phyloP scores from a whole-genome alignment of 371 early-diverging fungal species.

The Mortierella sp. region DNA sequence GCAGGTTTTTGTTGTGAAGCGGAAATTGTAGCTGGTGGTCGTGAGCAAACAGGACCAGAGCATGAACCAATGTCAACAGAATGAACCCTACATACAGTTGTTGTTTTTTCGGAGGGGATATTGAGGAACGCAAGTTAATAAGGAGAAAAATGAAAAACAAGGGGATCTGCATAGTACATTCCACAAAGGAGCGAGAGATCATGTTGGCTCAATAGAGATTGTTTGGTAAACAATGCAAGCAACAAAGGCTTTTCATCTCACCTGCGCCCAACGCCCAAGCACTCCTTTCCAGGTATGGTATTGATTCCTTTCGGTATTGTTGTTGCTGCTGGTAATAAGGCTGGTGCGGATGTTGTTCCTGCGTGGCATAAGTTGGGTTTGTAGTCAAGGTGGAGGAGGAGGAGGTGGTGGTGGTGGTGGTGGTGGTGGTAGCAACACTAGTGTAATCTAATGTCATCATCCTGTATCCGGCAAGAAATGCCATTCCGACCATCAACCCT shows the following conservation, averaged over 20 bases:
- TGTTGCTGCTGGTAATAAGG: background rate
- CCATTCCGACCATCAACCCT: conserved; percentile 52
- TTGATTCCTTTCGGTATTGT: conserved; percentile 10
- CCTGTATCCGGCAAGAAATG: conserved; percentile 44
- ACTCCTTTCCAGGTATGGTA: conserved; percentile 24
- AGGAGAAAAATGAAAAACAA: background rate
- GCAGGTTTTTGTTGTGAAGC: conserved; percentile 41
- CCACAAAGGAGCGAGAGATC: background rate
- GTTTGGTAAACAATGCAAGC: background rate
- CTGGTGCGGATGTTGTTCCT: background rate
- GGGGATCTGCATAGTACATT: background rate
- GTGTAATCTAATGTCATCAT: conserved; percentile 52
- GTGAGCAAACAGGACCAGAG: conserved; percentile 42
- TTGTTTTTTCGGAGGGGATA: background rate
- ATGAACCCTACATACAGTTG: conserved; percentile 27
- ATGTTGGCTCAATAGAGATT: background rate
- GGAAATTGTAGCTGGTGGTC: conserved; percentile 49
- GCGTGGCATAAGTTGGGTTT: background rate
- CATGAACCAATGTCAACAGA: conserved; percentile 32
- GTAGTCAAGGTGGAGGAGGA: background rate
- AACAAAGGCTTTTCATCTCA: conserved; percentile 4
- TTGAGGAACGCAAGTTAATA: background rate
- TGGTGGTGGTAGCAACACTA: background rate
- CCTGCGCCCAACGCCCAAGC: conserved; percentile 55
- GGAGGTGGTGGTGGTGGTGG: background rate